A percentile compares a stretch with the other conserved stretches of the same genome.
Evolutionary conservation across 1,284 basidiomycete genomes (phyloP).

Genomic region (Clitocybe nebularis): DNA sequence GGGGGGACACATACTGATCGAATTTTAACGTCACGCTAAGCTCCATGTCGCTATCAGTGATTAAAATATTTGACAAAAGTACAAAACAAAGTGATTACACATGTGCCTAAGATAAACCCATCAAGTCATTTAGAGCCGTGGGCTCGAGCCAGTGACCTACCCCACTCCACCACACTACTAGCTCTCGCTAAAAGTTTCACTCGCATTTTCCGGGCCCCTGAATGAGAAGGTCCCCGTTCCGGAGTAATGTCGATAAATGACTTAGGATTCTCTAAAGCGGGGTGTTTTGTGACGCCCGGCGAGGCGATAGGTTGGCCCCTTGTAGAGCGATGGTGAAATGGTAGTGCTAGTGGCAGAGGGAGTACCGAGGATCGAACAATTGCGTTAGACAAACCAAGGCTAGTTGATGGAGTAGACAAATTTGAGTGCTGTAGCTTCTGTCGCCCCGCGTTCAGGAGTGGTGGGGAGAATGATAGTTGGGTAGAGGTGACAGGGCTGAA

Average conservation of each 20-base stretch:
- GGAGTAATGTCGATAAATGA: conserved; percentile 39
- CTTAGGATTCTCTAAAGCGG: conserved; percentile 14
- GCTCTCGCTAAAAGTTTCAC: conserved; percentile 26
- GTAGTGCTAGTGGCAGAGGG: conserved; percentile 6
- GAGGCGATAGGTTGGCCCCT: conserved; percentile 10
- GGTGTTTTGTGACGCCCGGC: conserved; percentile 6
- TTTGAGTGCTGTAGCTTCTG: conserved; percentile 14
- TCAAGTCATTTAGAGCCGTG: neutral
- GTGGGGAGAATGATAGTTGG: conserved; percentile 8
- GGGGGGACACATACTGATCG: too few species aligned
- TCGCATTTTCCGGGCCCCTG: conserved; percentile 10
- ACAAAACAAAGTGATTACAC: neutral
- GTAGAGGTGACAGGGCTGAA: too few species aligned
- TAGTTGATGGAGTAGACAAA: conserved; percentile 9
- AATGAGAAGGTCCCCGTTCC: too few species aligned
- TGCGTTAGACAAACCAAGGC: conserved; percentile 7
- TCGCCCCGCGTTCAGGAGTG: conserved; percentile 17
- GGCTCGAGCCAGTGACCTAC: conserved; percentile 11
- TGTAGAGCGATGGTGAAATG: conserved; percentile 16
- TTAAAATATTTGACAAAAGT: too few species aligned
- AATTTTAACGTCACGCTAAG: too few species aligned
- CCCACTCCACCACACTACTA: conserved; percentile 24
- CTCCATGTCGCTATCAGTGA: too few species aligned
- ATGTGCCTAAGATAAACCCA: too few species aligned
- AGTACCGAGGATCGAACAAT: conserved; percentile 2